Conservation (phyloP, 108 stramenopile species). For the Skeletonema tropicum region DNA sequence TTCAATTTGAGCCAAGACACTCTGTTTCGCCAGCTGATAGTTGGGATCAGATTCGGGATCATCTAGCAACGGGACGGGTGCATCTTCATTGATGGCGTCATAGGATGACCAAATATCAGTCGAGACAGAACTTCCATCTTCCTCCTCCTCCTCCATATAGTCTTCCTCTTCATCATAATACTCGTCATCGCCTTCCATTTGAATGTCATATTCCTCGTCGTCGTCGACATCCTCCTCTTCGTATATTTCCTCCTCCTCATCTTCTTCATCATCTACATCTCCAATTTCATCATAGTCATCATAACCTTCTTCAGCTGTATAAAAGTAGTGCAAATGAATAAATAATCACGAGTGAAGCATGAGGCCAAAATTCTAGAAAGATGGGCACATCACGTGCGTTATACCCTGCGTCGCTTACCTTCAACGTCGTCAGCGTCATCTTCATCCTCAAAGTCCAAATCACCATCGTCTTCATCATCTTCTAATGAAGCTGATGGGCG, state of each 20-base stretch:
- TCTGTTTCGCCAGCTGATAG: conserved; percentile 29
- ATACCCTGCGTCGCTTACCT: not conserved
- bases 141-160: conserved; percentile 9
- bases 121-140: not conserved
- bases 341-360: not conserved
- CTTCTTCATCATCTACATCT: conserved; percentile 28
- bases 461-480: conserved; percentile 10
- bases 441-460: conserved; percentile 28
- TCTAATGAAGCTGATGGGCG: conserved; percentile 13
- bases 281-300: conserved; percentile 14
- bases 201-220: conserved; percentile 14
- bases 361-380: not conserved
- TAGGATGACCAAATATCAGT: conserved; percentile 48
- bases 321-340: not conserved
- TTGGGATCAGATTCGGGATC: conserved; percentile 35
- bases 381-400: not conserved
- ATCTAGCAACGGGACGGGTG: conserved; percentile 30
- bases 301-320: not conserved
- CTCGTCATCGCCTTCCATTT: conserved; percentile 33
- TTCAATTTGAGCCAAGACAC: conserved; percentile 31
- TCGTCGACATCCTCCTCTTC: conserved; percentile 12
- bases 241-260: conserved; percentile 20
- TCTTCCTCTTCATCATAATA: conserved; percentile 28
- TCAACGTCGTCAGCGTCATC: conserved; percentile 13
- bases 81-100: conserved; percentile 37